phyloP scores from a whole-genome alignment of 1,284 basidiomycete genomes.

The Trichosporon faecale region DNA sequence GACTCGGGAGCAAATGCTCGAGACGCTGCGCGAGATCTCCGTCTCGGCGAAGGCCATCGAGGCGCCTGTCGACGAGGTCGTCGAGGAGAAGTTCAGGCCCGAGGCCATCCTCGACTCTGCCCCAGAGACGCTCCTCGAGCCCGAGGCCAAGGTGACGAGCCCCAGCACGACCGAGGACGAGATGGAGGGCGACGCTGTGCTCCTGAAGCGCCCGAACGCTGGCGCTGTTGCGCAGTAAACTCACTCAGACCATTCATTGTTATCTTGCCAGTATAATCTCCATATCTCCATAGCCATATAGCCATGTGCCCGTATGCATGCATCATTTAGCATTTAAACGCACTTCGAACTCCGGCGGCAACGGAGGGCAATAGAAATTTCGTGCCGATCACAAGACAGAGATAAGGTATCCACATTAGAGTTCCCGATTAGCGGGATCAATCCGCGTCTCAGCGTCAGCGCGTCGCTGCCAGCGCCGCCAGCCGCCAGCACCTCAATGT shows the following conservation, averaged over 20 bases:
- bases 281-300: not conserved
- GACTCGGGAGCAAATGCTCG: conserved; percentile 53
- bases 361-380: not conserved
- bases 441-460: conserved; percentile 13
- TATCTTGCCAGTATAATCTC: not conserved
- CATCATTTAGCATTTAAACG: conserved; percentile 1
- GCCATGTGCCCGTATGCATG: not conserved
- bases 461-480: not conserved
- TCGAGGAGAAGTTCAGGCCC: not conserved
- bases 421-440: conserved; percentile 5
- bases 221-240: not conserved
- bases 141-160: conserved; percentile 9
- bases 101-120: not conserved
- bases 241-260: not conserved
- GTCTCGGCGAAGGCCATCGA: not conserved
- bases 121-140: not conserved
- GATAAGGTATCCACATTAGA: not conserved
- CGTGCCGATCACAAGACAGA: not conserved
- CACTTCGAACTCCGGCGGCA: not conserved
- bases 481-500: conserved; percentile 4
- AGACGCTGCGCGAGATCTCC: conserved; percentile 48
- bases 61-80: not conserved
- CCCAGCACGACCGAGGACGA: conserved; percentile 48
- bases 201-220: conserved; percentile 42
- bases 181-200: conserved; percentile 51